Conservation (phyloP, 805 yeast genomes). For the fission yeast (Schizosaccharomyces pombe) region ASM294v3 CU329670.1:3714001-3714500, state of each 20-base stretch:
- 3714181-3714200: background rate
- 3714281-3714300: background rate
- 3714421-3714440: background rate
- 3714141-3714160: too few species aligned
- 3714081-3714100: too few species aligned
- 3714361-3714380: background rate
- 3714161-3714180: background rate
- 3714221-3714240: background rate
- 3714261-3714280: background rate
- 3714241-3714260: background rate
- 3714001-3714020: too few species aligned
- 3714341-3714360: background rate
- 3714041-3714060: too few species aligned
- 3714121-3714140: too few species aligned
- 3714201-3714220: background rate
- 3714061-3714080: too few species aligned
- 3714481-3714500: background rate
- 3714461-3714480: background rate
- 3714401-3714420: constrained; percentile 2
- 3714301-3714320: background rate
- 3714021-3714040: too few species aligned
- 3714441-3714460: background rate
- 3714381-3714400: background rate
- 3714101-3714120: too few species aligned
- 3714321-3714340: background rate